Percentiles rank a stretch among this genome's conserved stretches.
Evolutionary conservation across 805 yeast species (phyloP).

Genomic region (Pichia gijzeniarum): DNA sequence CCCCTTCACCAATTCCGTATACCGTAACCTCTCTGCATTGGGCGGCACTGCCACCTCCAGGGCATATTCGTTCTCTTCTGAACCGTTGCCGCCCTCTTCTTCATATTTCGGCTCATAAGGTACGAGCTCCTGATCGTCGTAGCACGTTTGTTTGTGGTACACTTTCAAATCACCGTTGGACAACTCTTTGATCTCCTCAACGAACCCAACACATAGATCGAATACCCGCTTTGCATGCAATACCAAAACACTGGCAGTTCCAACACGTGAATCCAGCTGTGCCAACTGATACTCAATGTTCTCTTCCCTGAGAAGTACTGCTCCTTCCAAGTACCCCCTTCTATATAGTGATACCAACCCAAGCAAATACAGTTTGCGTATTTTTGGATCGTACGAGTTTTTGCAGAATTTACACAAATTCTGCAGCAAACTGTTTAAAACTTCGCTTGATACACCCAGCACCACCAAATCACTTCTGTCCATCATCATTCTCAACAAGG

Average conservation of each 20-base stretch:
- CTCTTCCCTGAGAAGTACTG: neutral
- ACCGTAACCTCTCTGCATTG: conserved; percentile 39
- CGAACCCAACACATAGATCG: conserved; percentile 31
- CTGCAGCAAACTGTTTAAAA: conserved; percentile 18
- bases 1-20: conserved; percentile 30
- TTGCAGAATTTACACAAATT: conserved; percentile 28
- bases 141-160: conserved; percentile 40
- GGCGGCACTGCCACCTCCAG: conserved; percentile 23
- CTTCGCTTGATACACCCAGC: conserved; percentile 6
- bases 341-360: conserved; percentile 29
- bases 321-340: conserved; percentile 6
- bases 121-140: conserved; percentile 31
- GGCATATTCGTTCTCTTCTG: conserved; percentile 23
- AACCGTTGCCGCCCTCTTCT: conserved; percentile 15
- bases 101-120: conserved; percentile 19
- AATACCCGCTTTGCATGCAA: conserved; percentile 25
- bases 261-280: conserved; percentile 19
- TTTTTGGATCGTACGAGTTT: conserved; percentile 67
- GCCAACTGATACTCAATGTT: conserved; percentile 22
- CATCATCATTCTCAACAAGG: conserved; percentile 35
- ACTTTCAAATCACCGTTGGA: conserved; percentile 48
- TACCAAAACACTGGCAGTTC: conserved; percentile 21
- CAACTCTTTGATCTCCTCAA: conserved; percentile 72
- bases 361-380: conserved; percentile 45
- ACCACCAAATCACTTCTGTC: conserved; percentile 32